Evolutionary conservation across 2,329 filamentous ascomycete genomes (phyloP).

Genomic region (Xylariaceae sp.): DNA sequence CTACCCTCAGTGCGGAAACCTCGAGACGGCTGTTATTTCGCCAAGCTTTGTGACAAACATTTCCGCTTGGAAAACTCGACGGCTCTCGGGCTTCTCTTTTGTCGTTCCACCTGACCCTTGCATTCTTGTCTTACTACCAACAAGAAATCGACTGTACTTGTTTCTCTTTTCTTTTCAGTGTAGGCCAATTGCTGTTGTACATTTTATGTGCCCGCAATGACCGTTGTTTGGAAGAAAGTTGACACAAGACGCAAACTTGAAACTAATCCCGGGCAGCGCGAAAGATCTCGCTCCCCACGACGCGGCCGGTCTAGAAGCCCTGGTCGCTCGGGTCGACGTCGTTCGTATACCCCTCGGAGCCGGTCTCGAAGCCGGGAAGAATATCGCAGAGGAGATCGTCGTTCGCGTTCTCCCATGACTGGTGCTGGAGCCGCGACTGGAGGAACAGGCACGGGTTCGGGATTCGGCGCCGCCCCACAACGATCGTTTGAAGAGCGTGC

Average conservation of each 20-base stretch:
- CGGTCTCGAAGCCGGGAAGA: slow-evolving; percentile 75
- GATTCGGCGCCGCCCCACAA: slow-evolving; percentile 61
- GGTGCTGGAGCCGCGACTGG: slow-evolving; percentile 62
- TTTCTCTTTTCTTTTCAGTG: neutral
- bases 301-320: slow-evolving; percentile 81
- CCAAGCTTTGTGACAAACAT: neutral
- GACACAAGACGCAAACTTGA: slow-evolving; percentile 13
- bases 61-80: neutral
- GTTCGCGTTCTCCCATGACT: slow-evolving; percentile 84
- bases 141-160: neutral
- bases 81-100: neutral
- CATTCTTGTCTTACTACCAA: neutral
- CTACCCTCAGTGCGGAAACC: neutral
- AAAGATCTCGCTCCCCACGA: slow-evolving; percentile 75
- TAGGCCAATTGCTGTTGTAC: neutral
- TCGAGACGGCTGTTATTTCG: neutral
- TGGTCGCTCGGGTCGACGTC: slow-evolving; percentile 61
- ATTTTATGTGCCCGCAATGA: slow-evolving; percentile 14
- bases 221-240: slow-evolving; percentile 7
- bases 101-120: neutral
- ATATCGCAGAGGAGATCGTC: slow-evolving; percentile 67
- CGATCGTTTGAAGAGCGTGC: slow-evolving; percentile 80
- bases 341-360: slow-evolving; percentile 74
- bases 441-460: slow-evolving; percentile 61
- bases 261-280: slow-evolving; percentile 56